Evolutionary conservation across 768 basidiomycete genomes (phyloP).

Genomic region (Mycena amicta): DNA sequence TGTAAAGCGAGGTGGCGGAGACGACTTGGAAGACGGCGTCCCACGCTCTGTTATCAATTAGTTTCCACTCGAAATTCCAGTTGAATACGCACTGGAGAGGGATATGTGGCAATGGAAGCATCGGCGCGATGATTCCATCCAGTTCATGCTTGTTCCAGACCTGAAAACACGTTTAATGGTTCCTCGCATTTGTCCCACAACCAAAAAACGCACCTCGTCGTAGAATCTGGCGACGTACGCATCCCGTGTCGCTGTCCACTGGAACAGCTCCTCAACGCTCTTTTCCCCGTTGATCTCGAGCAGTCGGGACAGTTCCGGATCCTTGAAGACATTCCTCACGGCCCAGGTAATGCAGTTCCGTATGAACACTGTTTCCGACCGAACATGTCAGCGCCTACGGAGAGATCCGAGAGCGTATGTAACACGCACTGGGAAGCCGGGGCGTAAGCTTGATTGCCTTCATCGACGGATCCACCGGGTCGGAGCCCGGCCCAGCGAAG

Average conservation of each 20-base stretch:
- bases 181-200: no score
- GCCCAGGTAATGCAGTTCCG: background rate
- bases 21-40: background rate
- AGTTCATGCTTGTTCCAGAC: constrained; percentile 14
- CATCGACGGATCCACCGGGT: constrained; percentile 7
- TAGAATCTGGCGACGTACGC: background rate
- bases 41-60: no score
- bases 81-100: constrained; percentile 10
- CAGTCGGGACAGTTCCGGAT: background rate
- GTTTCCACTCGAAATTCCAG: no score
- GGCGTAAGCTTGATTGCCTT: background rate
- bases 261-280: background rate
- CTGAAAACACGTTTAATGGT: background rate
- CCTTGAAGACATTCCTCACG: background rate
- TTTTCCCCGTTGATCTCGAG: background rate
- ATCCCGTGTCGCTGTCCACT: background rate
- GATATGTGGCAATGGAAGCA: constrained; percentile 9
- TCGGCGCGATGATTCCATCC: constrained; percentile 15
- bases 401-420: no score
- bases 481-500: constrained; percentile 5
- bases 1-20: constrained; percentile 23
- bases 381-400: background rate
- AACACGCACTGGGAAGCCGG: background rate
- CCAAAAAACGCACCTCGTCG: constrained; percentile 1
- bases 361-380: background rate